These are phyloP conservation scores for Komagataella phaffii DNA, from an alignment of 805 yeast species.

Conservation along the genomic window DNA sequence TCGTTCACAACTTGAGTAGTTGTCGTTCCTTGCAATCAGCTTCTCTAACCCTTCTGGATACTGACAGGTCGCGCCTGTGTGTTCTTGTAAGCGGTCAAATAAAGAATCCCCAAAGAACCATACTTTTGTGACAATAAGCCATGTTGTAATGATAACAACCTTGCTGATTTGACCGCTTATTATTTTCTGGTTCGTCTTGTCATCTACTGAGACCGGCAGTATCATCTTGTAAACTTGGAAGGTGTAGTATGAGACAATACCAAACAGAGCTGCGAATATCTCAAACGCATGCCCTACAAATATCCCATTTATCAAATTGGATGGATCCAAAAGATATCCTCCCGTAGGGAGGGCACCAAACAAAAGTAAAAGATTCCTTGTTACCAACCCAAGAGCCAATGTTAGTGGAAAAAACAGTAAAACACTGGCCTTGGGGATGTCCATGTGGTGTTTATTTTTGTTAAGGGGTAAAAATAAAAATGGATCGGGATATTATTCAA, in stretches of 20 bases:
- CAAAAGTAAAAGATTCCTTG: neutral
- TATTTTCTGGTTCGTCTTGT: neutral
- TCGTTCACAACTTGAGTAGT: constrained; percentile 3
- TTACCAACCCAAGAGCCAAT: neutral
- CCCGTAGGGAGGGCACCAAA: neutral
- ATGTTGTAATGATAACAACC: constrained; percentile 7
- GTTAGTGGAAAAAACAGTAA: neutral
- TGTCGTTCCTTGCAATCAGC: constrained; percentile 7
- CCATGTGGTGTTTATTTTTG: neutral
- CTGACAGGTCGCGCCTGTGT: constrained; percentile 25
- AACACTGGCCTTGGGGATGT: neutral
- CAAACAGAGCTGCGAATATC: constrained; percentile 7
- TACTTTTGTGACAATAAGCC: constrained; percentile 11
- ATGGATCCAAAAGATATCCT: constrained; percentile 1
- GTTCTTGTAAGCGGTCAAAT: constrained; percentile 17
- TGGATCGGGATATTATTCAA: neutral
- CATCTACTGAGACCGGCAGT: neutral
- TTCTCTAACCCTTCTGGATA: constrained; percentile 7
- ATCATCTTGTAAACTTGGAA: neutral
- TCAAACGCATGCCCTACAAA: constrained; percentile 19
- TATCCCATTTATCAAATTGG: constrained; percentile 8
- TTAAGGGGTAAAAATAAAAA: neutral
- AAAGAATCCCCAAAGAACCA: constrained; percentile 21
- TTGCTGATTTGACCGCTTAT: constrained; percentile 9
- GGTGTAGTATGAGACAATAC: constrained; percentile 4